Base-by-base conservation (phyloP, 2,329 filamentous ascomycete species). In the Epichloe sp. region DNA sequence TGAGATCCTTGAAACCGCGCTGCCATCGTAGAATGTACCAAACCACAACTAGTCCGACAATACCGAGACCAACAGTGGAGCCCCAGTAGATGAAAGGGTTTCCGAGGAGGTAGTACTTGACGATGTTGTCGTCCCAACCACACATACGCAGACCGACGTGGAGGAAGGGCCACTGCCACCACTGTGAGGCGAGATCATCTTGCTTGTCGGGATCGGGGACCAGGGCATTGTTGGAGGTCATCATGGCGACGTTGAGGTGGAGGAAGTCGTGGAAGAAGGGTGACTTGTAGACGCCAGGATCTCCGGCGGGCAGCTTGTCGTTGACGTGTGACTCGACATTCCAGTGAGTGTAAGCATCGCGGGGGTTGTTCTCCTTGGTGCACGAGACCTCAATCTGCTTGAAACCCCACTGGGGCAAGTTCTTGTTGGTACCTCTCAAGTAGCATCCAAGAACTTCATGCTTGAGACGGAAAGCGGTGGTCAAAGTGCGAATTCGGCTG, bases 381-480 rank as follows among this genome's bases (percentile, higher is more conserved):
- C 93, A 98, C 26, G 89, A 95, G 37, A 93, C 90, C 72, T 98
- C 93, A 58, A 98, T 97, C 71, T 98, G 93, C 74, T 97, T 96
- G 78, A 98, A 98, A 66, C 93, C 93, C 93, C 93, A 98, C 66
- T 97, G 93, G 48, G 93, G 93, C 56, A 98, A 77, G 70, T 97
- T 98, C 61, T 89, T 86, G 62, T 95, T 98, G 60, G 90, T 91
- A 53, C 93, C 94, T 57, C 90, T 85, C 48, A 98, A 80, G 66
- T 98, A 98, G 71, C 93, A 98, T 58, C 86, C 87, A 51, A 97
- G 76, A 51, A 82, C 76, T 42, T 80, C 75, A 66, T 98, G 89
- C 68, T 78, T 88, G 52, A 98, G 75, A 57, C 94, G 83, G 79
- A 98, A 96, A 11, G 87, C 81, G 6, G 91, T 95, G 7, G 93